phyloP scores from a whole-genome alignment of 1,139 yeast genomes.

The Candida neerlandica region DNA sequence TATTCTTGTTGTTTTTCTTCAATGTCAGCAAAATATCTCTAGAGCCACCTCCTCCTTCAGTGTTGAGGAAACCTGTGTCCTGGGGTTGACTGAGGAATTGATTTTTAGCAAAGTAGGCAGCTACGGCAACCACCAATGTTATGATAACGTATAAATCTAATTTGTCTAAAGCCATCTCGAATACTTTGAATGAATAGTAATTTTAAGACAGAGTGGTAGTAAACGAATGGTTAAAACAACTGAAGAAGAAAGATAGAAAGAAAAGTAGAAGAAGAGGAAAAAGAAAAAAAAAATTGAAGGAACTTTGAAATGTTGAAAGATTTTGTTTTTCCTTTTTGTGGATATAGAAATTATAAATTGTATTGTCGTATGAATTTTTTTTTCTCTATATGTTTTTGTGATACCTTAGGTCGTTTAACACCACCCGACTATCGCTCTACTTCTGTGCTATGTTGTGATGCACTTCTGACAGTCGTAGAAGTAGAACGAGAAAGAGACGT shows the following conservation, averaged over 20 bases:
- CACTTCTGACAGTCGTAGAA: too few species aligned
- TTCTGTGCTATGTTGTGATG: too few species aligned
- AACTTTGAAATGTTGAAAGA: slow-evolving; percentile 3
- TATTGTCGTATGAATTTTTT: slow-evolving; percentile 4
- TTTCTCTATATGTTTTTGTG: neutral
- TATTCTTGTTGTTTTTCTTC: slow-evolving; percentile 66
- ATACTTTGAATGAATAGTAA: neutral
- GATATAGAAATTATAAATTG: neutral
- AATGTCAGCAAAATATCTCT: slow-evolving; percentile 70
- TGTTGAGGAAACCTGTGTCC: slow-evolving; percentile 28
- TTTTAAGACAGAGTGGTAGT: neutral
- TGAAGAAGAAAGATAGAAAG: neutral
- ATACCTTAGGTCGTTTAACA: neutral
- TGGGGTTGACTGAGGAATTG: slow-evolving; percentile 29
- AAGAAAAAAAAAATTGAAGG: neutral
- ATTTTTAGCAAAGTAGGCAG: slow-evolving; percentile 70
- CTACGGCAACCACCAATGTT: slow-evolving; percentile 63
- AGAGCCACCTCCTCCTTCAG: slow-evolving; percentile 42
- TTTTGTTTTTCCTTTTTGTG: neutral
- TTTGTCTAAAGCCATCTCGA: slow-evolving; percentile 56
- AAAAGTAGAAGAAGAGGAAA: slow-evolving; percentile 1
- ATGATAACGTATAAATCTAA: slow-evolving; percentile 72
- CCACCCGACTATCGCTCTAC: neutral
- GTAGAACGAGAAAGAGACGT: too few species aligned
- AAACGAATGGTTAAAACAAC: neutral